Evolutionary conservation across 2,329 filamentous ascomycete species (phyloP), one percentile per base, ranked within the genome.

Genomic region (Colletotrichum trifolii): DNA sequence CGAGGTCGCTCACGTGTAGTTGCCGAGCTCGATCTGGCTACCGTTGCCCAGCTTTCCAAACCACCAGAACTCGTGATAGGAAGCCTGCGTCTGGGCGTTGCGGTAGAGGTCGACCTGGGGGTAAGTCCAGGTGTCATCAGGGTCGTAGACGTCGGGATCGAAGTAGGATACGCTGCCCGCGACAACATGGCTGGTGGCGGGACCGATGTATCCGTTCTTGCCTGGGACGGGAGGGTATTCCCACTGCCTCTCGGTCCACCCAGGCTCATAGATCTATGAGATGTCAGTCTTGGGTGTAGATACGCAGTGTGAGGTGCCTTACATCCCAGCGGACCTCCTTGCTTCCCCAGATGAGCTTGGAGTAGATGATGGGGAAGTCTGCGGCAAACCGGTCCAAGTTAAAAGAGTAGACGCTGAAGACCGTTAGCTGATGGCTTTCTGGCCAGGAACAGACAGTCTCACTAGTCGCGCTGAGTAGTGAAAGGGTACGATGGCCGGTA

Each of bases 181-280:
- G 73, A 42, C 71, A 61, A 54, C 72, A 70, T n/a, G 76, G 72
- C 53, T 75, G 71, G 46, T 63, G 2, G 78, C 79, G 1, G 79
- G 78, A 17, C 81, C 81, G 54, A 83, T 68, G 54, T 77, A 83
- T 13, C 76, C 75, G 11, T 73, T 72, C 45, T 76, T 54, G 33
- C 79, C 79, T 4, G 75, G 67, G 2, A 73, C 68, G 0, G 76
- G 80, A 2, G 81, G 81, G 55, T 81, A 82, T 8, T 71, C 60
- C 81, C 81, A 83, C 36, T 77, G 69, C 2, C 69, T 64, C 54
- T 81, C 78, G 1, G 71, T 72, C 75, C 78, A 83, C n/a, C 71
- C 71, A 5, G 64, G 64, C 3, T 77, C 74, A 63, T 79, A 82
- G 39, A 83, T 80, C 64, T 62, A n/a, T 3, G 11, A 2, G 3